phyloP scores from a whole-genome alignment of 2,329 filamentous ascomycete genomes.

The Epichloe scottii region DNA sequence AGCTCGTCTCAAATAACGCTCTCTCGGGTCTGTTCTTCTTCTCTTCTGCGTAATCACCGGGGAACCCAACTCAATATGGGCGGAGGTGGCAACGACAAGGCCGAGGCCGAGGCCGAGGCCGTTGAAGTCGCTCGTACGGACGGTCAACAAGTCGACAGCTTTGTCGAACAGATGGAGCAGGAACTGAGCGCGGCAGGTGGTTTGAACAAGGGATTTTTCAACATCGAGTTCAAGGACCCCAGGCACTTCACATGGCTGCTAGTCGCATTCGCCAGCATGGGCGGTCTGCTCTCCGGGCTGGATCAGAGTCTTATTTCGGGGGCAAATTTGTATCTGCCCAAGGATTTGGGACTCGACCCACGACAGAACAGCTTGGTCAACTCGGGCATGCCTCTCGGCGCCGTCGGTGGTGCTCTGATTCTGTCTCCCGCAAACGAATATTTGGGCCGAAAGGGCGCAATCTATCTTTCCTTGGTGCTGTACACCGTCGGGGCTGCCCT shows the following conservation, averaged over 20 bases:
- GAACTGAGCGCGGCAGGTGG: conserved; percentile 23
- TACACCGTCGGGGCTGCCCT: conserved; percentile 60
- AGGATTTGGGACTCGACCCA: conserved; percentile 39
- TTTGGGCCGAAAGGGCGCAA: conserved; percentile 54
- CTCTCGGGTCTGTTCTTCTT: not conserved
- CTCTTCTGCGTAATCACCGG: not conserved
- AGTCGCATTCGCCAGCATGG: conserved; percentile 63
- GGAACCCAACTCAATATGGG: not conserved
- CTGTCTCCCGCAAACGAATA: conserved; percentile 56
- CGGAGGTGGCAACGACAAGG: conserved; percentile 14
- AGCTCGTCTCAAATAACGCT: not conserved
- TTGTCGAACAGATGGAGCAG: conserved; percentile 29
- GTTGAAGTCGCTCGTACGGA: conserved; percentile 23
- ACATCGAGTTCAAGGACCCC: conserved; percentile 48
- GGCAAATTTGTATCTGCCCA: conserved; percentile 54
- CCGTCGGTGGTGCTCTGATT: conserved; percentile 56
- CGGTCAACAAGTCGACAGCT: conserved; percentile 22
- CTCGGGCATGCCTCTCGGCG: conserved; percentile 58
- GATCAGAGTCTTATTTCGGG: conserved; percentile 64
- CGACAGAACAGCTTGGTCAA: conserved; percentile 54
- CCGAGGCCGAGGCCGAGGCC: conserved; percentile 19
- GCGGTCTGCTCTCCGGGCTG: conserved; percentile 57
- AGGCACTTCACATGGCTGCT: conserved; percentile 54
- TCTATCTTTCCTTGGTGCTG: conserved; percentile 54
- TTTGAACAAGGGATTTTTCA: conserved; percentile 30